These are phyloP conservation scores for Cinchona pubescens DNA, from an alignment of 257 asterid species.

Conservation along the genomic window DNA sequence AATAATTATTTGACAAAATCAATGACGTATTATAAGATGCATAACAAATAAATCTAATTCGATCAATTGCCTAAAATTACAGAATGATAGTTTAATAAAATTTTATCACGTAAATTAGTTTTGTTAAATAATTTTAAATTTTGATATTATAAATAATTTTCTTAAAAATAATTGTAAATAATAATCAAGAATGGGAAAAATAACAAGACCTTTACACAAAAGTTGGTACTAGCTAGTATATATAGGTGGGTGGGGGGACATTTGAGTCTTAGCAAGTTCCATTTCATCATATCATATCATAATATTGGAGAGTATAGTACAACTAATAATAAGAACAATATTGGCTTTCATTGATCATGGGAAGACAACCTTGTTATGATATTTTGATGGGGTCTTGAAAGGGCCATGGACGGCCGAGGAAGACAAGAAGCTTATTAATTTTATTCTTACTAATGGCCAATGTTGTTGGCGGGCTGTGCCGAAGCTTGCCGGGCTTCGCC, in stretches of 20 bases:
- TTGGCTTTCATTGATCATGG: constrained; percentile 39
- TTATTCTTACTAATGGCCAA: constrained; percentile 84
- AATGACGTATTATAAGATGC: too few species aligned
- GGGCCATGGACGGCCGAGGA: constrained; percentile 99
- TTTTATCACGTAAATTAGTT: too few species aligned
- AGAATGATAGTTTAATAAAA: too few species aligned
- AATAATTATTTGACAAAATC: too few species aligned
- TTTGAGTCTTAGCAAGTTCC: constrained; percentile 20
- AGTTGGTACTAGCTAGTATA: constrained; percentile 37
- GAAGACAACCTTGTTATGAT: constrained; percentile 96
- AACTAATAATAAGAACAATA: neutral
- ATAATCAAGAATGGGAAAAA: too few species aligned
- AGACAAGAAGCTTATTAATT: constrained; percentile 79
- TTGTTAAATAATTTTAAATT: too few species aligned
- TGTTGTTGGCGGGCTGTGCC: constrained; percentile 99
- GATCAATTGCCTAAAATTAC: too few species aligned
- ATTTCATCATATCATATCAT: neutral
- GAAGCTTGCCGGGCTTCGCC: constrained; percentile 94
- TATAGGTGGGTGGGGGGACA: constrained; percentile 74
- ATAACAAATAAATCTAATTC: too few species aligned
- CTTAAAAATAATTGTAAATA: too few species aligned
- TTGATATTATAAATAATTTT: too few species aligned
- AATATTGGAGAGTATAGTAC: neutral
- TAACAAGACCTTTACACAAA: too few species aligned
- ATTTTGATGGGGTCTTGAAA: constrained; percentile 88